Evolutionary conservation across 202 grass and related monocot genomes (phyloP).

Genomic region (Setaria italica): DNA sequence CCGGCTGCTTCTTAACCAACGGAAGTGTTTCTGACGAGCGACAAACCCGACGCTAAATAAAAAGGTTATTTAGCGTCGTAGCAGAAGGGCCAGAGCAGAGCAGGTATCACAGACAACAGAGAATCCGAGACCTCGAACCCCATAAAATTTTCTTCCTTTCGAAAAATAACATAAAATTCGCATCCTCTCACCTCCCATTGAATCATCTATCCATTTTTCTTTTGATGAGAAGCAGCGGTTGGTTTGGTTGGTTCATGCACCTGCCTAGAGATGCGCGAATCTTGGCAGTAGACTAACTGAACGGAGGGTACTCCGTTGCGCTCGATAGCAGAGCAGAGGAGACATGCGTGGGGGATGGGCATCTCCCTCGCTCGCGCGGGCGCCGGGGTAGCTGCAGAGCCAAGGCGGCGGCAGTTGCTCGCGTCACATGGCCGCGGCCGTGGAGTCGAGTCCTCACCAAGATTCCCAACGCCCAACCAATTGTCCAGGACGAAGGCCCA

Average conservation of each 20-base stretch:
- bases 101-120: not conserved
- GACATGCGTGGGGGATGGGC: not conserved
- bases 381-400: not conserved
- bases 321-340: not conserved
- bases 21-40: not conserved
- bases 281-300: not conserved
- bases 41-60: not conserved
- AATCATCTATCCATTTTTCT: too few relatives aligned
- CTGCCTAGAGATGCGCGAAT: slow-evolving; percentile 40
- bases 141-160: not conserved
- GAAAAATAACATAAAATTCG: too few relatives aligned
- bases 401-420: slow-evolving; percentile 10
- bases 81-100: not conserved
- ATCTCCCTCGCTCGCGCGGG: not conserved
- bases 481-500: not conserved
- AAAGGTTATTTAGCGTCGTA: not conserved
- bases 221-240: too few relatives aligned
- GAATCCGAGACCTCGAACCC: slow-evolving; percentile 32
- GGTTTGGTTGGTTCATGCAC: slow-evolving; percentile 12
- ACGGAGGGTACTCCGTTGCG: not conserved
- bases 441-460: slow-evolving; percentile 6
- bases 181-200: not conserved
- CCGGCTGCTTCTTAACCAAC: not conserved
- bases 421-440: slow-evolving; percentile 36
- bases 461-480: slow-evolving; percentile 16